Base-by-base conservation (phyloP, 768 basidiomycete species). In the Pholiota microspora region DNA sequence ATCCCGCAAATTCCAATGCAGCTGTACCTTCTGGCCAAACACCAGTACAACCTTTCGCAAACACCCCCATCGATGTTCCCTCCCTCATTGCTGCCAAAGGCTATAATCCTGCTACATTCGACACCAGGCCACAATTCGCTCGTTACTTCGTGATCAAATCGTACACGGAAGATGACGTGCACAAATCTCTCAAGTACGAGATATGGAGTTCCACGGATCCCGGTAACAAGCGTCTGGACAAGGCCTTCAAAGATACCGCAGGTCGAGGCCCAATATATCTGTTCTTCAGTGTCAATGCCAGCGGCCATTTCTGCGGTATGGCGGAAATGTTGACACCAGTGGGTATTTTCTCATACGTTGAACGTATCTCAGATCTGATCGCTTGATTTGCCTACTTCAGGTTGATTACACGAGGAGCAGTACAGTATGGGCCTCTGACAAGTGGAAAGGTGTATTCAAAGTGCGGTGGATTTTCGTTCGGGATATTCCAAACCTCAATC, bases 361-460 rank as follows among this genome's bases (percentile, higher is more conserved):
- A 21, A 12, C 21, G 25, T 45, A 45, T 42, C 28, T 29, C 52
- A 38, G 49, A 31, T 13, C 53, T 21, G 24, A 45, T 35, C 25
- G n/a, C 10, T 45, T 24, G n/a, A n/a, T n/a, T 27, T 4, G 34
- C 13, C 21, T 7, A 35, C 57, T 40, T 3, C 54, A 87, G 81
- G 90, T 98, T 32, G 96, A 98, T 68, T 95, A 98, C 69, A 89
- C 90, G 4, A 82, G 89, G 55, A 94, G 92, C 67, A 94, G 92
- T 58, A 98, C 89, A 1, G 97, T 99, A 16, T 99, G 97, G 97
- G 95, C 95, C 0, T 95, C 95, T 29, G 95, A 98, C 72, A 99
- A 99, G 69, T 99, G 97, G 97, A 98, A 99, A 71, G 97, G 97
- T 21, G 93, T 98, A 49, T 97, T 99, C 78, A 96, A 95, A 73